Conservation (phyloP, 805 yeast species). For the Candida golubevii region DNA sequence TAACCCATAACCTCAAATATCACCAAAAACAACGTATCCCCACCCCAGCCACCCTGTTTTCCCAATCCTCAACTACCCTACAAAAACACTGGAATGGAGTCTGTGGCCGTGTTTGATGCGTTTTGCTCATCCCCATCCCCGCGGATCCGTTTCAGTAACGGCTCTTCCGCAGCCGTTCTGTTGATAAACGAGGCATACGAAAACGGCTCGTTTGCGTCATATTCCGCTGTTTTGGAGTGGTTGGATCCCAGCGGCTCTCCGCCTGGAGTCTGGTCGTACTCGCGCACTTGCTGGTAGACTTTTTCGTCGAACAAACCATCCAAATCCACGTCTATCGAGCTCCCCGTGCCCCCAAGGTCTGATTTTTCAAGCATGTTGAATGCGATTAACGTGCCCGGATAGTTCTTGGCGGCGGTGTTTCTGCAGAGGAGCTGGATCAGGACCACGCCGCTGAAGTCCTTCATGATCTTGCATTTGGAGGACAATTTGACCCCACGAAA, state of each 20-base stretch:
- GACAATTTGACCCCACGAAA: constrained; percentile 35
- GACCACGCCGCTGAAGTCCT: constrained; percentile 33
- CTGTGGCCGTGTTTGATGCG: too few relatives aligned
- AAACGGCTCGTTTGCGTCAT: constrained; percentile 6
- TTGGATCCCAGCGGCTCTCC: too few relatives aligned
- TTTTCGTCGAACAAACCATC: constrained; percentile 26
- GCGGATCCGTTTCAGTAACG: background rate
- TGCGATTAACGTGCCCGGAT: constrained; percentile 36
- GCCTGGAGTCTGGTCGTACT: constrained; percentile 7
- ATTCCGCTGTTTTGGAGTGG: background rate
- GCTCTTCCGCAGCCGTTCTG: background rate
- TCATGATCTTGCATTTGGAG: constrained; percentile 36
- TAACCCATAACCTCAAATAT: too few relatives aligned
- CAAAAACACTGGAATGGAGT: too few relatives aligned
- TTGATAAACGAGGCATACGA: constrained; percentile 12
- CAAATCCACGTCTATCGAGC: constrained; percentile 10
- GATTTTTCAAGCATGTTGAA: constrained; percentile 37
- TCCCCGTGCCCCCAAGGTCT: constrained; percentile 14
- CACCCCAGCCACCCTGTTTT: too few relatives aligned
- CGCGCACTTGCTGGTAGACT: constrained; percentile 21
- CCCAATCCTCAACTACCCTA: too few relatives aligned
- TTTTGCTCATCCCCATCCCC: background rate
- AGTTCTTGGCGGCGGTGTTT: constrained; percentile 22
- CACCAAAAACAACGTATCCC: too few relatives aligned
- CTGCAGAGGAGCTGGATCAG: constrained; percentile 38